Conservation (phyloP, 352 stramenopile genomes). For the Globisporangium paddicum region DNA sequence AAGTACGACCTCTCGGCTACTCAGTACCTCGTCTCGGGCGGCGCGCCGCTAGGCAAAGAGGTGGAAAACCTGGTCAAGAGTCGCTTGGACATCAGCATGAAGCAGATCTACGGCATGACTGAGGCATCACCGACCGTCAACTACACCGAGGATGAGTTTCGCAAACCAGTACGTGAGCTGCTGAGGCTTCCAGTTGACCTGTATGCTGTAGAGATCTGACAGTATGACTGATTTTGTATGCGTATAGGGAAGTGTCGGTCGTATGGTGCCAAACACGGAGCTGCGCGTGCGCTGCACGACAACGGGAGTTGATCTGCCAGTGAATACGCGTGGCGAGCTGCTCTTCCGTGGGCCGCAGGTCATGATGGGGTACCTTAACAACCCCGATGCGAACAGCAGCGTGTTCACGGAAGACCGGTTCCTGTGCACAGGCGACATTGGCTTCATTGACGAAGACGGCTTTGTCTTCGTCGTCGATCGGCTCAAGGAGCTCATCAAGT, state of each 20-base stretch:
- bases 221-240: neutral
- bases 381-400: constrained; percentile 75
- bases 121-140: constrained; percentile 37
- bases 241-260: constrained; percentile 20
- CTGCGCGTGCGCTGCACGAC: constrained; percentile 40
- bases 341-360: constrained; percentile 83
- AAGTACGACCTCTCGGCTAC: constrained; percentile 87
- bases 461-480: constrained; percentile 91
- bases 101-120: constrained; percentile 64
- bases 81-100: constrained; percentile 49
- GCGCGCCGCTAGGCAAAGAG: constrained; percentile 74
- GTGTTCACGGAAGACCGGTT: constrained; percentile 79
- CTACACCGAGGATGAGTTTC: constrained; percentile 12
- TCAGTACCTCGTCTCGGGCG: constrained; percentile 59
- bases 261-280: constrained; percentile 54
- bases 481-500: constrained; percentile 96
- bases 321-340: constrained; percentile 65
- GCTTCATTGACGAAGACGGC: constrained; percentile 87
- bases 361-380: constrained; percentile 91
- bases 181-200: too few relatives aligned
- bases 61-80: constrained; percentile 49
- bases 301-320: constrained; percentile 32
- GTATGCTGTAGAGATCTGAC: too few relatives aligned
- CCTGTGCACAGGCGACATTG: constrained; percentile 88
- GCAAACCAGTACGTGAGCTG: neutral